Conservation (phyloP, 805 yeast genomes). For the Kazachstania africana region DNA sequence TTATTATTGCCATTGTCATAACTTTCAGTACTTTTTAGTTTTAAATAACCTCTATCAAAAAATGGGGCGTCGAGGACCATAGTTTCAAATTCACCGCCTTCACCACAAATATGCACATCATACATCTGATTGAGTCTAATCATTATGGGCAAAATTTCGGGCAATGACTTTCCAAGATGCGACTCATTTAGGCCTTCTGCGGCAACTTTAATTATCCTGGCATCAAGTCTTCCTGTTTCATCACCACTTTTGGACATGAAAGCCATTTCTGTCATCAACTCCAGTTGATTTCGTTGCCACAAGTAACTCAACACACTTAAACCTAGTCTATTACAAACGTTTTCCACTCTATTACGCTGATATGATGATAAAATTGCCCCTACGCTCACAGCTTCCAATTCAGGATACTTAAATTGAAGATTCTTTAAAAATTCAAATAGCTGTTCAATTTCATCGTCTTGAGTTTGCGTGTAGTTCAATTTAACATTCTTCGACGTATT, state of each 20-base stretch:
- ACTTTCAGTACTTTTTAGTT: constrained; percentile 29
- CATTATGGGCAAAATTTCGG: constrained; percentile 49
- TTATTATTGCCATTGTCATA: constrained; percentile 31
- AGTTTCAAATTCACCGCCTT: constrained; percentile 97
- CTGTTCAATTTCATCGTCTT: constrained; percentile 82
- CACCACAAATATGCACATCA: constrained; percentile 93
- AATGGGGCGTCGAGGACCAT: constrained; percentile 85
- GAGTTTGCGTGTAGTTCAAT: constrained; percentile 58
- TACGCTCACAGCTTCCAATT: constrained; percentile 75
- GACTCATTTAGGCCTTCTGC: constrained; percentile 65
- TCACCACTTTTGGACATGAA: constrained; percentile 15
- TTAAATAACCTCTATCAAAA: constrained; percentile 44
- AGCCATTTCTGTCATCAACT: constrained; percentile 76
- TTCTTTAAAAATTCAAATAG: constrained; percentile 39
- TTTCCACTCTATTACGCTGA: constrained; percentile 87
- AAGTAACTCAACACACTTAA: constrained; percentile 62
- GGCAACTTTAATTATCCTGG: constrained; percentile 83
- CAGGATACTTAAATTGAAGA: constrained; percentile 50
- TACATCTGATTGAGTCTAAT: constrained; percentile 45
- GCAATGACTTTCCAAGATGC: constrained; percentile 61
- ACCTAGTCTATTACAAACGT: constrained; percentile 68
- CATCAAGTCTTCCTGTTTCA: constrained; percentile 38
- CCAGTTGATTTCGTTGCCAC: constrained; percentile 82
- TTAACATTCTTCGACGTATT: constrained; percentile 54
- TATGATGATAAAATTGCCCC: constrained; percentile 96